Percentiles rank a stretch among this genome's conserved stretches.
phyloP scores from a whole-genome alignment of 345 rosid species.

The Corymbia maculata region DNA sequence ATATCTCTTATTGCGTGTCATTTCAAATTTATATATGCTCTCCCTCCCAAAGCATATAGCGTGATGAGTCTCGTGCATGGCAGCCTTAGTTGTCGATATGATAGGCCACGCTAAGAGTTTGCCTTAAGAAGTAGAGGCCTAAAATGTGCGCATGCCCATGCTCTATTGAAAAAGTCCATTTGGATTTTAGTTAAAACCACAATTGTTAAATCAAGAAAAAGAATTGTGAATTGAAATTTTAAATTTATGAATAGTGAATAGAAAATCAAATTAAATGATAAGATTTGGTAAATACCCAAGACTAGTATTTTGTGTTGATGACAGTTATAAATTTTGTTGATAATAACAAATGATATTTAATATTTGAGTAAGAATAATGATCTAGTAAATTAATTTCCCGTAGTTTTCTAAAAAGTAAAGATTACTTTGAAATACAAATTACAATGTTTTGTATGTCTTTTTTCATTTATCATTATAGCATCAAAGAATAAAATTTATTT shows the following conservation, averaged over 20 bases:
- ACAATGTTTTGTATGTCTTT: too few species aligned
- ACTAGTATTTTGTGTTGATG: not conserved
- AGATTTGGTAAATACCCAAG: not conserved
- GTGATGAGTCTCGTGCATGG: not conserved
- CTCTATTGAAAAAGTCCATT: not conserved
- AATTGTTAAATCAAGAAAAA: not conserved
- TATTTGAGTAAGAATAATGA: not conserved
- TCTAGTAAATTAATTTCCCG: not conserved
- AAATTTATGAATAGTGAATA: not conserved
- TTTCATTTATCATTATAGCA: too few species aligned
- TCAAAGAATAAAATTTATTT: too few species aligned
- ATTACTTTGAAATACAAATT: too few species aligned
- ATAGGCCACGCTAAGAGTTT: not conserved
- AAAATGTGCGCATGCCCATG: not conserved
- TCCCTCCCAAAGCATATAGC: not conserved
- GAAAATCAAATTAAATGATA: not conserved
- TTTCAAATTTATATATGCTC: not conserved
- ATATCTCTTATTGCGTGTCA: not conserved
- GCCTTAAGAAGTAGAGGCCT: not conserved
- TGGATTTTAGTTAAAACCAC: not conserved
- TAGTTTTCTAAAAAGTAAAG: too few species aligned
- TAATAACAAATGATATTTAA: not conserved
- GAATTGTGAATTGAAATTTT: not conserved
- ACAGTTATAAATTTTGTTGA: not conserved
- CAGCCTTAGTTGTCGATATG: not conserved